Evolutionary conservation across 768 basidiomycete genomes (phyloP).

Genomic region (Suillus subalutaceus): DNA sequence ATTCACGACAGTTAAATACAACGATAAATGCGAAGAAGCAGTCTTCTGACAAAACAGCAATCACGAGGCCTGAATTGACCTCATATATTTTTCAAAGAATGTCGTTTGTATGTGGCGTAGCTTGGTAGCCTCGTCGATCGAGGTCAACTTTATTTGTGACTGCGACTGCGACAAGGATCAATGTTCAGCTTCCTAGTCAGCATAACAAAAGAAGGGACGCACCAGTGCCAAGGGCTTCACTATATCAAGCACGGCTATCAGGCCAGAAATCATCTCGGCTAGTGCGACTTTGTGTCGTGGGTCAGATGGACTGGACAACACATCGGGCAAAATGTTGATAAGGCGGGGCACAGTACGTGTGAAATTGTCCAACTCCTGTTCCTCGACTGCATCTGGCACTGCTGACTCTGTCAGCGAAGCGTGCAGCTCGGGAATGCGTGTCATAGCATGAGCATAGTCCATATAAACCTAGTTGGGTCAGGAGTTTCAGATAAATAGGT

Average conservation of each 20-base stretch:
- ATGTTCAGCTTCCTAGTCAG: constrained; percentile 9
- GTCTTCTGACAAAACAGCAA: neutral
- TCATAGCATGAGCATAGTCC: constrained; percentile 71
- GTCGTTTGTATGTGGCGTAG: constrained; percentile 66
- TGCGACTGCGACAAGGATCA: constrained; percentile 30
- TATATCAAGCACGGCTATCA: constrained; percentile 62
- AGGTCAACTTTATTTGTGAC: constrained; percentile 45
- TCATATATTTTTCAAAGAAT: constrained; percentile 66
- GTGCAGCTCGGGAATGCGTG: constrained; percentile 57
- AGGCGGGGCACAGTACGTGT: constrained; percentile 62
- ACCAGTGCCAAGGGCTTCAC: constrained; percentile 65
- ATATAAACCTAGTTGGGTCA: constrained; percentile 54
- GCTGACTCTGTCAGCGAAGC: constrained; percentile 45
- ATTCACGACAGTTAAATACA: neutral
- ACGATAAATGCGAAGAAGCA: constrained; percentile 1
- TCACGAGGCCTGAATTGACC: constrained; percentile 47
- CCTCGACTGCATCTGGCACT: constrained; percentile 48
- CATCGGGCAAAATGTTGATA: constrained; percentile 68
- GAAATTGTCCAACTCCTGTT: constrained; percentile 62
- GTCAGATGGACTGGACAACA: constrained; percentile 59
- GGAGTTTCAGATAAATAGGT: constrained; percentile 14
- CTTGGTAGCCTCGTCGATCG: constrained; percentile 60
- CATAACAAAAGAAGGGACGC: constrained; percentile 28
- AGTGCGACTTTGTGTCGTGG: constrained; percentile 70
- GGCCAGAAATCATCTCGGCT: constrained; percentile 69